phyloP scores from a whole-genome alignment of 2,329 filamentous ascomycete species.

The Corinectria fuckeliana region DNA sequence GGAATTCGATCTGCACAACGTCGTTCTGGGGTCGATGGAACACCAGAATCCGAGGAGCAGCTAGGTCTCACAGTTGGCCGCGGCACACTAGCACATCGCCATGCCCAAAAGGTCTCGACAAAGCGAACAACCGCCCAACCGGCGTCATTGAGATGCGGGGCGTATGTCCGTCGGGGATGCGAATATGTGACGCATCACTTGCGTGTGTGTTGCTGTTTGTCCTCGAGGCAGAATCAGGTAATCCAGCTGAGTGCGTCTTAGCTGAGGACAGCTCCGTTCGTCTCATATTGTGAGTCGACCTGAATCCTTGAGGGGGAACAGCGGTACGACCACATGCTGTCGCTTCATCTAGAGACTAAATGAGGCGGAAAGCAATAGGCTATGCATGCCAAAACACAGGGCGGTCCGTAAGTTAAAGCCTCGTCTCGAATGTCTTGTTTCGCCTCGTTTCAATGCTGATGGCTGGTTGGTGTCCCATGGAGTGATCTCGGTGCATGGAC shows the following conservation, averaged over 20 bases:
- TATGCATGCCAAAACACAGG: not conserved
- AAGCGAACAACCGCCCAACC: not conserved
- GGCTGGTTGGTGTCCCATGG: not conserved
- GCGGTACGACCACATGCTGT: not conserved
- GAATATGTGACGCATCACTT: conserved; percentile 9
- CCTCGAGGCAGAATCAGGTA: not conserved
- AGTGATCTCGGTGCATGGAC: not conserved
- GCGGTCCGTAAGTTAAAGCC: not conserved
- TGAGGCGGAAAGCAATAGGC: not conserved
- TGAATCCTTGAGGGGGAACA: not conserved
- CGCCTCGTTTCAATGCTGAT: not conserved
- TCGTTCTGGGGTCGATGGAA: conserved; percentile 10
- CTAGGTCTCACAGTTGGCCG: too few species aligned
- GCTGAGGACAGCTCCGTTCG: not conserved
- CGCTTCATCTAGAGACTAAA: not conserved
- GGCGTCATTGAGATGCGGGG: conserved; percentile 1
- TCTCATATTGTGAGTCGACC: not conserved
- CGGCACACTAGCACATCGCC: not conserved
- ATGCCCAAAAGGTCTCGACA: not conserved
- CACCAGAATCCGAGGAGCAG: not conserved
- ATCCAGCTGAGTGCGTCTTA: not conserved
- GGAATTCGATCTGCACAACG: conserved; percentile 26
- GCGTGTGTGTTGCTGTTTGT: not conserved
- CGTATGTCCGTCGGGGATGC: not conserved
- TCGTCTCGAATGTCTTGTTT: not conserved